A percentile compares a stretch with the other conserved stretches of the same genome.
These are phyloP conservation scores for Saccharomyces jurei DNA, from an alignment of 805 yeast genomes.

Conservation along the genomic window DNA sequence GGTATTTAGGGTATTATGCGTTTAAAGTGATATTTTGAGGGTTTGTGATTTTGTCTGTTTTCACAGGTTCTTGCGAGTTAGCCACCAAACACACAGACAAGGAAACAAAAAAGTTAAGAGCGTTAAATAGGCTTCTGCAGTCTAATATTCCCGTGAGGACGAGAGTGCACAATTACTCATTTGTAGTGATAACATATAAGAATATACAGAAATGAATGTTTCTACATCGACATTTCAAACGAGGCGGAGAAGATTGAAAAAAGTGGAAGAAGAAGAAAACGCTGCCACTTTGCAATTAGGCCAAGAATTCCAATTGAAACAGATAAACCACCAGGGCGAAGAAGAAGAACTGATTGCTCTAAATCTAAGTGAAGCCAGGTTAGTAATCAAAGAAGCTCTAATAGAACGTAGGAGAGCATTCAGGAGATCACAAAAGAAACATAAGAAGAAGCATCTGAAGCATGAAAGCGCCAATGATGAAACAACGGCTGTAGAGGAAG, in stretches of 20 bases:
- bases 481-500: slow-evolving; percentile 3
- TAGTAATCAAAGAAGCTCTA: slow-evolving; percentile 83
- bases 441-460: slow-evolving; percentile 1
- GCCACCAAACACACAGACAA: not conserved
- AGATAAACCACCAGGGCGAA: slow-evolving; percentile 73
- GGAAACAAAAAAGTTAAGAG: not conserved
- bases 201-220: slow-evolving; percentile 53
- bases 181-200: not conserved
- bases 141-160: not conserved
- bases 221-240: slow-evolving; percentile 84
- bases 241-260: slow-evolving; percentile 61
- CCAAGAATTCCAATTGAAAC: slow-evolving; percentile 81
- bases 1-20: not conserved
- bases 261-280: slow-evolving; percentile 82
- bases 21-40: not conserved
- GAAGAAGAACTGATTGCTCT: slow-evolving; percentile 72
- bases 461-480: slow-evolving; percentile 28
- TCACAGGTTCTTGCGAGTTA: not conserved
- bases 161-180: not conserved
- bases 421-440: slow-evolving; percentile 29
- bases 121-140: not conserved
- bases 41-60: not conserved
- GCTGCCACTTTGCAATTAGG: slow-evolving; percentile 83
- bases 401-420: slow-evolving; percentile 59
- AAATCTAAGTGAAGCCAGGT: slow-evolving; percentile 82